Evolutionary conservation across 345 rosid genomes (phyloP), one percentile per base, ranked within the genome.

Genomic region (Trapa bicornis): DNA sequence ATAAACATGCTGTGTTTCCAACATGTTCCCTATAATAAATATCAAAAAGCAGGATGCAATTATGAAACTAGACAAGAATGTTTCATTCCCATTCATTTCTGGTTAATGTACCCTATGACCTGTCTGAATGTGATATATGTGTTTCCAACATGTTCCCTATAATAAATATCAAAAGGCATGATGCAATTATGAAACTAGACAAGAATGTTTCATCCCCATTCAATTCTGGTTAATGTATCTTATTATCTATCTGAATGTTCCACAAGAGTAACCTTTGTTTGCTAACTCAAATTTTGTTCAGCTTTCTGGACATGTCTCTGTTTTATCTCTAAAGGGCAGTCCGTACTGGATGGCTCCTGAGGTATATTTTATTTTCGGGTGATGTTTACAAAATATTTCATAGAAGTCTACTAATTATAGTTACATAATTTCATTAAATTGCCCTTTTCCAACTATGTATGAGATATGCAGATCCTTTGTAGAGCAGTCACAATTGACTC

Each of bases 311-410:
- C 75, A 76, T 66, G 78, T 82, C 13, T 83, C 73, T 47, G 79
- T 82, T 42, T 76, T 85, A 56, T 87, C 94, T 64, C 71, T 85
- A 76, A 85, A 85, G 77, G 94, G 94, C 42, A 87, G 88, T 71
- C 94, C 94, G 9, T 75, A 82, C 75, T 87, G 94, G 94, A 82
- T 87, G 94, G 94, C 94, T 81, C 94, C 90, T 42, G 94, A 87
- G 94, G 94, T 87, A 80, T 17, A 37, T 68, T 41, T 43, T 54
- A 29, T 37, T 7, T 54, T 45, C 4, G 32, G 13, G 22, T 11
- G 39, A 4, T 52, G 22, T 1, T 50, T 17, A 29, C 22, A 16
- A 15, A 9, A 37, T 33, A 36, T 29, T n/a, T 6, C 13, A 61
- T 37, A n/a, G 45, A 36, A 53, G 38, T 14, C 16, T 36, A 42